Evolutionary conservation across 2,329 filamentous ascomycete genomes (phyloP).

Genomic region (Parastagonospora avenae): DNA sequence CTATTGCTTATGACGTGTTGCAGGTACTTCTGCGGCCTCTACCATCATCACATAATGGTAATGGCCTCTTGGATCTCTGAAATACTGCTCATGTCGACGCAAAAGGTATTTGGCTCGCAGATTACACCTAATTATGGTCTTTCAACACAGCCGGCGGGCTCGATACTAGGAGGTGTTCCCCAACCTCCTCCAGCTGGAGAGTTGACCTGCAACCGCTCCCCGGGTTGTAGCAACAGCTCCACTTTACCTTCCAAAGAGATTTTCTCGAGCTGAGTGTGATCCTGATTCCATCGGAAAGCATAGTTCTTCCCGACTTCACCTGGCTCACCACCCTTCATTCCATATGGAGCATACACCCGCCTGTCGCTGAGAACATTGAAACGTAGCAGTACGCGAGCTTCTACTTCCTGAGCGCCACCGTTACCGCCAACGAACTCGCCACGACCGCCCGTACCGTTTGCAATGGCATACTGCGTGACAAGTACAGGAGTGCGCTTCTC

Average conservation of each 20-base stretch:
- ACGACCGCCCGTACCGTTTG: no score
- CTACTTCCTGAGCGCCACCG: constrained; percentile 13
- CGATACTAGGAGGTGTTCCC: no score
- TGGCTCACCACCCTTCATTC: constrained; percentile 40
- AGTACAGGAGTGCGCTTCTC: constrained; percentile 45
- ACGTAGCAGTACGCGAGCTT: constrained; percentile 40
- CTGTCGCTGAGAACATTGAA: constrained; percentile 47
- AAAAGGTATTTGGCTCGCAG: no score
- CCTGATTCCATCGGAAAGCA: constrained; percentile 33
- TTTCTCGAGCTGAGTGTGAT: constrained; percentile 25
- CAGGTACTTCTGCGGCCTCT: no score
- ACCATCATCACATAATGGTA: no score
- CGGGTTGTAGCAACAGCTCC: constrained; percentile 22
- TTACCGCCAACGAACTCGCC: no score
- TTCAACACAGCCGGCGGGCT: no score
- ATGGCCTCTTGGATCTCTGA: no score
- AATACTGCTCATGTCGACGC: no score
- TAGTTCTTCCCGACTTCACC: constrained; percentile 35
- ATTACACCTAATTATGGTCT: no score
- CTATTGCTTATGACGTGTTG: no score
- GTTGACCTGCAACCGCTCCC: not conserved
- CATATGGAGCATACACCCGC: constrained; percentile 43
- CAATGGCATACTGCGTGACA: no score
- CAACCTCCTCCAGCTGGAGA: not conserved
- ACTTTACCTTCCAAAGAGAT: constrained; percentile 44